Percentiles rank a stretch among this genome's conserved stretches.
phyloP scores from a whole-genome alignment of 306 rosid species.

The Pachyrhizus erosus region DNA sequence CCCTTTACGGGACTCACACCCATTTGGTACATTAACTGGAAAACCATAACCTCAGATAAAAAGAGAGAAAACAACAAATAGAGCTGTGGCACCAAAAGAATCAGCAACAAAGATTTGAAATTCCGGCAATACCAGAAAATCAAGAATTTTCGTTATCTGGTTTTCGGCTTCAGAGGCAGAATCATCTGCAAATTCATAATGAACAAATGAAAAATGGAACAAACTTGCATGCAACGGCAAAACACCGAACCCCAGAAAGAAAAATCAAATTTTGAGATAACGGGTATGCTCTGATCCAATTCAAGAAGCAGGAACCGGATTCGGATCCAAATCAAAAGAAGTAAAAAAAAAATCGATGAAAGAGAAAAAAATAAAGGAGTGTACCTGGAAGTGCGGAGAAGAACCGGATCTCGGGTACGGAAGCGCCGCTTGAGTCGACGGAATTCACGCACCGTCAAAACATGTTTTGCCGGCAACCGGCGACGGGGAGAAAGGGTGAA shows the following conservation, averaged over 20 bases:
- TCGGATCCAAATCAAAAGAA: constrained; percentile 38
- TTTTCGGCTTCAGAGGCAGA: constrained; percentile 51
- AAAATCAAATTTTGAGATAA: constrained; percentile 6
- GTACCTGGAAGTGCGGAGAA: constrained; percentile 46
- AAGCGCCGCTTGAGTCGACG: constrained; percentile 43
- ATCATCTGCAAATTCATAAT: constrained; percentile 48
- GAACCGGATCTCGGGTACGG: constrained; percentile 46
- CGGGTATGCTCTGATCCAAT: constrained; percentile 47
- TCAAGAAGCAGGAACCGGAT: neutral
- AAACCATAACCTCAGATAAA: constrained; percentile 35
- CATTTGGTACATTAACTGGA: constrained; percentile 42
- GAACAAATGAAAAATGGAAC: constrained; percentile 14
- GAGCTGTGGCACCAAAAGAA: constrained; percentile 24
- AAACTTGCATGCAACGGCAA: constrained; percentile 11
- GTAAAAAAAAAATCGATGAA: neutral
- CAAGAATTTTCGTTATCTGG: constrained; percentile 25
- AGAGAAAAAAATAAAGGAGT: constrained; percentile 7
- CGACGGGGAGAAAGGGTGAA: constrained; percentile 22
- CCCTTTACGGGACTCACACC: constrained; percentile 9
- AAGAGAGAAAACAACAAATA: neutral
- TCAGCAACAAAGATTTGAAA: constrained; percentile 24
- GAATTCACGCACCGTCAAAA: constrained; percentile 40
- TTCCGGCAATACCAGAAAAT: constrained; percentile 33
- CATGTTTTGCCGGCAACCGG: constrained; percentile 54
- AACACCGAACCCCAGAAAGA: neutral